These are phyloP conservation scores for Fusarium heterosporum DNA, from an alignment of 2,329 filamentous ascomycete genomes.

Conservation along the genomic window DNA sequence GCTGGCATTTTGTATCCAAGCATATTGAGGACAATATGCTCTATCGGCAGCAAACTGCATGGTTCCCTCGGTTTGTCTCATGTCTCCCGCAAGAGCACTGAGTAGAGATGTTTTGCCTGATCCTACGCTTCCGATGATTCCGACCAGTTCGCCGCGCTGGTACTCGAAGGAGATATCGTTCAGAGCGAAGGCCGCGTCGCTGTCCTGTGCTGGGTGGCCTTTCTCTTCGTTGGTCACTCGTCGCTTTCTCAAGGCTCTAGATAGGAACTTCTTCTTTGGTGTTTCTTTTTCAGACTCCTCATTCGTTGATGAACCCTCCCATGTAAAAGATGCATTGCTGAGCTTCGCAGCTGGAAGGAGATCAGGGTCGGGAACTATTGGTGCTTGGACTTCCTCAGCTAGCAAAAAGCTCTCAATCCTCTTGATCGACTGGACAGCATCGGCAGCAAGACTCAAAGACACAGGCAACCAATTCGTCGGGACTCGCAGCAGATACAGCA, in stretches of 20 bases:
- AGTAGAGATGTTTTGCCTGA: slow-evolving; percentile 1
- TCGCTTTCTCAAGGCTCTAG: background rate
- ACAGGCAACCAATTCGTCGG: no score
- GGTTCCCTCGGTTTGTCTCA: background rate
- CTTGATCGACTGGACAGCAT: no score
- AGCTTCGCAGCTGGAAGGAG: no score
- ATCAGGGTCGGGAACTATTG: no score
- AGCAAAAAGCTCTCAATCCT: no score
- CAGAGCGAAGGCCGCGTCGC: background rate
- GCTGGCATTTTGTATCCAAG: background rate
- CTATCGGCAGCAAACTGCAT: background rate
- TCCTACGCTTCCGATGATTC: slow-evolving; percentile 1
- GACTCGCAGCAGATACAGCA: no score
- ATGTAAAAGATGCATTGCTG: no score
- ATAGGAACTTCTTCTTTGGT: background rate
- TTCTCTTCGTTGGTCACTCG: background rate
- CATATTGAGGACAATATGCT: slow-evolving; percentile 1
- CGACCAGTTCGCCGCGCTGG: background rate
- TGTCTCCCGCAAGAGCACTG: background rate
- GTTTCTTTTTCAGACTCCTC: no score
- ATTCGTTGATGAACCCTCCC: no score
- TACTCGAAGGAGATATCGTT: background rate
- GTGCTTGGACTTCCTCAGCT: no score
- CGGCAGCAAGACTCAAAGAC: no score
- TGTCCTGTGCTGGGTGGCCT: background rate